Conservation (phyloP, 2,329 filamentous ascomycete species). For the Beauveria varroae region DNA sequence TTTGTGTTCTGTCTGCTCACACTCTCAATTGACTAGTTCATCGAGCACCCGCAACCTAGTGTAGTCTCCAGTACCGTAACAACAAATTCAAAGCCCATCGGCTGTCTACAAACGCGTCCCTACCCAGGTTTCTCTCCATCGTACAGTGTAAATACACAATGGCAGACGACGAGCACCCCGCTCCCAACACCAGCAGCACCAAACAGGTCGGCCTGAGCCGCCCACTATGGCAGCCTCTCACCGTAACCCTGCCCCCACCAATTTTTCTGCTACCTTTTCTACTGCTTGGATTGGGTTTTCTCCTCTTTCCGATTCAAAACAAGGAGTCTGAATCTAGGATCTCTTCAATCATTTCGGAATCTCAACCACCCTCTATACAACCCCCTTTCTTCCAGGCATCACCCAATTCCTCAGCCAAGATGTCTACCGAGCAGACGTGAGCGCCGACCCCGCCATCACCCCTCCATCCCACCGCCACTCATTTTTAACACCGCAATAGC, state of each 20-base stretch:
- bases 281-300: conserved; percentile 29
- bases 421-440: conserved; percentile 80
- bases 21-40: too few species aligned
- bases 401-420: conserved; percentile 37
- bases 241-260: conserved; percentile 36
- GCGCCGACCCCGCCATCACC: conserved; percentile 35
- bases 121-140: too few species aligned
- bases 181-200: conserved; percentile 17
- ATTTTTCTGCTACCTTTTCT: conserved; percentile 33
- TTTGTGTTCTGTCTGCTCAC: too few species aligned
- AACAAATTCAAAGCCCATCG: too few species aligned
- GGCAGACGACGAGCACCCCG: conserved; percentile 27
- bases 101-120: background rate
- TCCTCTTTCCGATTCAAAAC: conserved; percentile 23
- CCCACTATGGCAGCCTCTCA: conserved; percentile 20
- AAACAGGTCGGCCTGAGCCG: conserved; percentile 15
- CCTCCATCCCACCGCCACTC: conserved; percentile 13
- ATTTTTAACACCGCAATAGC: conserved; percentile 43
- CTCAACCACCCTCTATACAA: conserved; percentile 19
- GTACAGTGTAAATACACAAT: conserved; percentile 18
- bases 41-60: too few species aligned
- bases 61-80: too few species aligned
- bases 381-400: conserved; percentile 23
- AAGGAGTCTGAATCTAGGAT: conserved; percentile 17
- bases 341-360: conserved; percentile 21